Conservation (phyloP, 768 basidiomycete genomes). For the Tricholoma terreum region DNA sequence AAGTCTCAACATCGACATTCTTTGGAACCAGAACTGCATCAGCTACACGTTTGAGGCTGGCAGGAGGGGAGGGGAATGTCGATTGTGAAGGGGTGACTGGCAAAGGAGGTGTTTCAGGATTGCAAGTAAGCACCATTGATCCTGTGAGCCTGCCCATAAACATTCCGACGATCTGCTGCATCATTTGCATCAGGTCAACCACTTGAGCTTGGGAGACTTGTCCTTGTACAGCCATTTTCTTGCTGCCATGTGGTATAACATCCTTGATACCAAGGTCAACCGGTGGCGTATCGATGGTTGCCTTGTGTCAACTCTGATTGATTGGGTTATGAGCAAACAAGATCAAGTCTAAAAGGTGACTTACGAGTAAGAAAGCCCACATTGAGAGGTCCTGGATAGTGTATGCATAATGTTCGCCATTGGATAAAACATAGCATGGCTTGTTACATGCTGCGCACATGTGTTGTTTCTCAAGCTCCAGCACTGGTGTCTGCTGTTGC, state of each 20-base stretch:
- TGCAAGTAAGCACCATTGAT: neutral
- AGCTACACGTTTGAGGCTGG: neutral
- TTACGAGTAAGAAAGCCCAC: constrained; percentile 2
- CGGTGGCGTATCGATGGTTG: constrained; percentile 1
- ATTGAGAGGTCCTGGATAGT: neutral
- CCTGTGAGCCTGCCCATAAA: neutral
- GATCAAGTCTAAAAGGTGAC: neutral
- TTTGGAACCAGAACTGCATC: neutral
- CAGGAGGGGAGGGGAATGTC: neutral
- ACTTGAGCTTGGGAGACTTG: neutral
- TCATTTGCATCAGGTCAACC: neutral
- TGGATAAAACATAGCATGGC: constrained; percentile 7
- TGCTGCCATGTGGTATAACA: neutral
- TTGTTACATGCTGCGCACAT: constrained; percentile 8
- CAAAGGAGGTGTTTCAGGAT: neutral
- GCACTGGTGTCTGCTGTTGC: neutral
- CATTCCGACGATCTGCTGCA: neutral
- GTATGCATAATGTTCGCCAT: neutral
- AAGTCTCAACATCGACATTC: neutral
- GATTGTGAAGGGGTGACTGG: neutral
- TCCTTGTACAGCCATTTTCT: neutral
- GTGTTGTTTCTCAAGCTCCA: constrained; percentile 6
- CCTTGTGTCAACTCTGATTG: neutral
- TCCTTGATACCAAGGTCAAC: constrained; percentile 4
- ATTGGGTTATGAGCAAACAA: neutral